Conservation (phyloP, 176 grass and related monocot genomes). For the Typha latifolia region DNA sequence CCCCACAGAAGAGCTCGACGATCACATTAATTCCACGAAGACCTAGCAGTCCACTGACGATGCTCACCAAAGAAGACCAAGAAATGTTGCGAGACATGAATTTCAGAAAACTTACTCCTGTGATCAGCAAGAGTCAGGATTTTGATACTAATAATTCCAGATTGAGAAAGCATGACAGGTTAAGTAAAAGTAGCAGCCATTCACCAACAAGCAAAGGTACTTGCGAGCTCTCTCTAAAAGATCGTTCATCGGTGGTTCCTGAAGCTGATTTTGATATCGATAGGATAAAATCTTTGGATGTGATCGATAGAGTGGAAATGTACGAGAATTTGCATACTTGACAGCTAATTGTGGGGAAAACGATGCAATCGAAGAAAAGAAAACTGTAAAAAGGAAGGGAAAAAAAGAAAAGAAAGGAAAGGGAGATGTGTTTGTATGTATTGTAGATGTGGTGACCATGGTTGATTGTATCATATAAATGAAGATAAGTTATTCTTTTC, state of each 20-base stretch:
- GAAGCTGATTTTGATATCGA: conserved; percentile 31
- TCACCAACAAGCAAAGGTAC: background rate
- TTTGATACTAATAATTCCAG: conserved; percentile 2
- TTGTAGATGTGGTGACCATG: too few relatives aligned
- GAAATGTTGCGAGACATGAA: conserved; percentile 36
- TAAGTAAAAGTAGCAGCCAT: conserved; percentile 41
- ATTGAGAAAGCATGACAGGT: conserved; percentile 39
- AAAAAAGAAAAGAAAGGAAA: too few relatives aligned
- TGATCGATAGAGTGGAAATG: conserved; percentile 21
- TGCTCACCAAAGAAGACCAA: conserved; percentile 35
- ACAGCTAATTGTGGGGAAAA: too few relatives aligned
- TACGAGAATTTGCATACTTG: too few relatives aligned
- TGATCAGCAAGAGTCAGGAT: conserved; percentile 54
- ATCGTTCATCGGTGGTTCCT: background rate
- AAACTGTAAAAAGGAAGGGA: too few relatives aligned
- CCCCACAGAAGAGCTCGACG: background rate
- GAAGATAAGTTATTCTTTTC: too few relatives aligned
- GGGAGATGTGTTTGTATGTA: too few relatives aligned
- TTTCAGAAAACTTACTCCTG: conserved; percentile 9
- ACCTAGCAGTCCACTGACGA: background rate
- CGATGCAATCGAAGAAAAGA: too few relatives aligned
- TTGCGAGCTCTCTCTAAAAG: background rate
- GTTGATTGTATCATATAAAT: too few relatives aligned
- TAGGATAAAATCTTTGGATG: conserved; percentile 41
- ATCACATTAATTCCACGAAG: background rate